Conservation (phyloP, 1,139 yeast species). For the Hyphopichia wangnamkhiaoensis region DNA sequence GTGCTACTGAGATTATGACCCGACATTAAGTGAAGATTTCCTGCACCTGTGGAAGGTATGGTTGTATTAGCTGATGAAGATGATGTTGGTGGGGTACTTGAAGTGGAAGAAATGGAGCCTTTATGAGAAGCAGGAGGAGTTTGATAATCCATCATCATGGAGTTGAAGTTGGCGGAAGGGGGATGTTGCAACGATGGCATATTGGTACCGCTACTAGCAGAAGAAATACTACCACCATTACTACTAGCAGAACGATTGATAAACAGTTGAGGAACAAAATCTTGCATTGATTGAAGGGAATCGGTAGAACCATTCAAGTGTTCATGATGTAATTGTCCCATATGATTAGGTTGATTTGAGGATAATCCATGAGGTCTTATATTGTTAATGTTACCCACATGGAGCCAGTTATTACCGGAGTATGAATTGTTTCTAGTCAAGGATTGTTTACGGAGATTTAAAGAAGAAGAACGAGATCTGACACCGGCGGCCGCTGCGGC, state of each 20-base stretch:
- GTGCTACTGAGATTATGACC: background rate
- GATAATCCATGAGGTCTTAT: slow-evolving; percentile 25
- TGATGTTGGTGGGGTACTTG: slow-evolving; percentile 21
- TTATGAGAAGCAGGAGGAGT: slow-evolving; percentile 46
- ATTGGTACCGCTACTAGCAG: too few relatives aligned
- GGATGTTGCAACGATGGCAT: slow-evolving; percentile 6
- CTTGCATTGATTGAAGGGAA: slow-evolving; percentile 47
- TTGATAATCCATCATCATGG: slow-evolving; percentile 46
- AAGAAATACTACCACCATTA: slow-evolving; percentile 6
- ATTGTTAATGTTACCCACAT: slow-evolving; percentile 45
- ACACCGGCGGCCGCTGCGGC: slow-evolving; percentile 8
- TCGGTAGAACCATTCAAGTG: slow-evolving; percentile 38
- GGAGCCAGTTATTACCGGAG: slow-evolving; percentile 43
- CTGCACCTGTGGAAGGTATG: background rate
- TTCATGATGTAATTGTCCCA: too few relatives aligned
- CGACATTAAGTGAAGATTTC: background rate
- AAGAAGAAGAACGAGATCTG: slow-evolving; percentile 27
- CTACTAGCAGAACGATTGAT: slow-evolving; percentile 32
- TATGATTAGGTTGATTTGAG: slow-evolving; percentile 6
- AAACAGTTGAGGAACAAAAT: slow-evolving; percentile 44
- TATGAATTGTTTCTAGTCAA: slow-evolving; percentile 46
- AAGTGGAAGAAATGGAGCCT: slow-evolving; percentile 28
- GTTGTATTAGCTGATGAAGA: slow-evolving; percentile 1
- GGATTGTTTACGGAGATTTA: slow-evolving; percentile 46
- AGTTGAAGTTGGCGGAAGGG: slow-evolving; percentile 20